These are phyloP conservation scores for Pleodorina starrii DNA, from an alignment of 139 green algal genomes.

Conservation along the genomic window DNA sequence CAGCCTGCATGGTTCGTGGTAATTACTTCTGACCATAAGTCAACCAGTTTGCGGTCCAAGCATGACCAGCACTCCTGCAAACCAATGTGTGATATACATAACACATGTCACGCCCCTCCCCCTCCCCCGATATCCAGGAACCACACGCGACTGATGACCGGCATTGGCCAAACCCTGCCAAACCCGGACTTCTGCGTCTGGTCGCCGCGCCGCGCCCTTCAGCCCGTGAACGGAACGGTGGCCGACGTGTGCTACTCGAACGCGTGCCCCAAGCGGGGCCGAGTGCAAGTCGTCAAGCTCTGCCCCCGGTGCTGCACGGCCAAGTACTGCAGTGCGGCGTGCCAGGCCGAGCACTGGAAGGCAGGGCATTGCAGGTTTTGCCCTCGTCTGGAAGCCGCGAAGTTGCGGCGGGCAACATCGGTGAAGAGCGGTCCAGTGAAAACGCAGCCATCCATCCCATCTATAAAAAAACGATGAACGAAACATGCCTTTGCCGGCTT, in stretches of 20 bases:
- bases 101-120: neutral
- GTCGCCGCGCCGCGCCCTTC: neutral
- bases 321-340: slow-evolving; percentile 21
- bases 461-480: neutral
- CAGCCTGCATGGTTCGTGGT: too few species aligned
- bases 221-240: neutral
- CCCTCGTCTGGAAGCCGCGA: neutral
- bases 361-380: slow-evolving; percentile 41
- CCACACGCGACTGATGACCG: neutral
- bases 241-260: slow-evolving; percentile 24
- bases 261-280: neutral
- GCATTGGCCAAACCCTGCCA: neutral
- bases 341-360: slow-evolving; percentile 22
- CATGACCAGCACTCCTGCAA: neutral
- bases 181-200: neutral
- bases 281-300: neutral
- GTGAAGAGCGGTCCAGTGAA: neutral
- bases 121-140: neutral
- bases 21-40: too few species aligned
- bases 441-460: neutral
- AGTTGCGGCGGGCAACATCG: neutral
- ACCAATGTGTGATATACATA: neutral
- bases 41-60: too few species aligned
- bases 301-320: neutral
- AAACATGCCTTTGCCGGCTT: too few species aligned